These are phyloP conservation scores for Cryptosporidium sp. DNA, from an alignment of 169 alveolate species.

Conservation along the genomic window DNA sequence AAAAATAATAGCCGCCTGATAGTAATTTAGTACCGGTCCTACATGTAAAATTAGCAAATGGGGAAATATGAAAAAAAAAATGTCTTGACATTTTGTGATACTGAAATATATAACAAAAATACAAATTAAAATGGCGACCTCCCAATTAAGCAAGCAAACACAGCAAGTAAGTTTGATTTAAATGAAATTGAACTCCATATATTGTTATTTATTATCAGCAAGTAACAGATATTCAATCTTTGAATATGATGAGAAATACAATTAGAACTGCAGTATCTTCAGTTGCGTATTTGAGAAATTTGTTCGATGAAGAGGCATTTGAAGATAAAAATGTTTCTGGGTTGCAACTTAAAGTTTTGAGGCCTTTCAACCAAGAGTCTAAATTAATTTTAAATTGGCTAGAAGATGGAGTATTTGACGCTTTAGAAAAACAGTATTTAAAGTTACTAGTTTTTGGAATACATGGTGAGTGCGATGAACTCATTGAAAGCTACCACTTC, in stretches of 20 bases:
- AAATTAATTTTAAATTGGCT: constrained; percentile 85
- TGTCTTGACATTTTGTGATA: background rate
- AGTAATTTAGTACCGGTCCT: constrained; percentile 17
- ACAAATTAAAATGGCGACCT: constrained; percentile 53
- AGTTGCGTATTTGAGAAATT: constrained; percentile 80
- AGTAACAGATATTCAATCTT: constrained; percentile 79
- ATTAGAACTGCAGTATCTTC: constrained; percentile 81
- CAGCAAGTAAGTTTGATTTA: constrained; percentile 51
- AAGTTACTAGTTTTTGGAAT: constrained; percentile 83
- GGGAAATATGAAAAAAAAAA: constrained; percentile 35
- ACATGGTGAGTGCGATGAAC: constrained; percentile 82
- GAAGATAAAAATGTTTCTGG: constrained; percentile 82
- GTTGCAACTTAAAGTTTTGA: constrained; percentile 77
- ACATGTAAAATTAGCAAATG: constrained; percentile 57
- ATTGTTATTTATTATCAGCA: constrained; percentile 70
- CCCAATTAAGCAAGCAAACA: constrained; percentile 46
- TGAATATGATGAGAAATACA: constrained; percentile 82
- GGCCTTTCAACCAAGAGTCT: constrained; percentile 79
- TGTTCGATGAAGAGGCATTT: constrained; percentile 82
- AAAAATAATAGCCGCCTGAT: constrained; percentile 23
- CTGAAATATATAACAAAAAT: background rate
- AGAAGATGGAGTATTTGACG: constrained; percentile 88
- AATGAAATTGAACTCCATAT: constrained; percentile 2
- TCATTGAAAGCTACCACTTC: constrained; percentile 82
- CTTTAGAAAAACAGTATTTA: constrained; percentile 83